These are phyloP conservation scores for Candida yuanshanica DNA, from an alignment of 805 yeast genomes.

Conservation along the genomic window DNA sequence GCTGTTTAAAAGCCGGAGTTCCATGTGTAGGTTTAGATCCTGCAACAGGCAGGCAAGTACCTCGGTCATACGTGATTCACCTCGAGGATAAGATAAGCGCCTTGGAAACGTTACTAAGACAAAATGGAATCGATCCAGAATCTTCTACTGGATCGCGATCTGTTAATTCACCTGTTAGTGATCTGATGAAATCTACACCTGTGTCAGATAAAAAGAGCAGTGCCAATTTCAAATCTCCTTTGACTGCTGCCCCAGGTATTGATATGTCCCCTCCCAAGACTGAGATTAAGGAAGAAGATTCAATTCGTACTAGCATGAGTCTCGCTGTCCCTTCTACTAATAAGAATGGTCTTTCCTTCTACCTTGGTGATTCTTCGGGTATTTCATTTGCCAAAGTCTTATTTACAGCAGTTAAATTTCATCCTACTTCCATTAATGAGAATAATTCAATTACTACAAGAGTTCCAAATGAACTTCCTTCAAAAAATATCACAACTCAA, in stretches of 20 bases:
- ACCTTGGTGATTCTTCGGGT: slow-evolving; percentile 49
- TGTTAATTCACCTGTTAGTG: too few relatives aligned
- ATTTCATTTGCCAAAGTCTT: slow-evolving; percentile 73
- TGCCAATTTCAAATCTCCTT: neutral
- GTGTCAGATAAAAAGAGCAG: neutral
- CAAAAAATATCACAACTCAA: slow-evolving; percentile 33
- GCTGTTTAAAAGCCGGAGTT: slow-evolving; percentile 52
- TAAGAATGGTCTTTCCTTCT: slow-evolving; percentile 22
- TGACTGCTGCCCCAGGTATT: neutral
- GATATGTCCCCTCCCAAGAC: slow-evolving; percentile 7
- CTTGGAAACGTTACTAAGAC: slow-evolving; percentile 47
- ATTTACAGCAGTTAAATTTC: slow-evolving; percentile 69
- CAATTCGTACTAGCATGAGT: slow-evolving; percentile 20
- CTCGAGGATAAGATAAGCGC: slow-evolving; percentile 58
- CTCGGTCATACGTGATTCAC: slow-evolving; percentile 70
- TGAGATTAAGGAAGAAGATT: slow-evolving; percentile 11
- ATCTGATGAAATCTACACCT: neutral
- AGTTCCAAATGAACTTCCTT: slow-evolving; percentile 17
- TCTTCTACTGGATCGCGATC: slow-evolving; percentile 6
- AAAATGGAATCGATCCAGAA: slow-evolving; percentile 35
- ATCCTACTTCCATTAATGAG: slow-evolving; percentile 28
- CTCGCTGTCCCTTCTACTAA: slow-evolving; percentile 13
- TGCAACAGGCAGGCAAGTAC: slow-evolving; percentile 81
- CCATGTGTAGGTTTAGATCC: slow-evolving; percentile 85
- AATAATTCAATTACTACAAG: slow-evolving; percentile 24